These are phyloP conservation scores for Wickerhamiella sorbophila DNA, from an alignment of 805 yeast genomes.

Conservation along the genomic window DNA sequence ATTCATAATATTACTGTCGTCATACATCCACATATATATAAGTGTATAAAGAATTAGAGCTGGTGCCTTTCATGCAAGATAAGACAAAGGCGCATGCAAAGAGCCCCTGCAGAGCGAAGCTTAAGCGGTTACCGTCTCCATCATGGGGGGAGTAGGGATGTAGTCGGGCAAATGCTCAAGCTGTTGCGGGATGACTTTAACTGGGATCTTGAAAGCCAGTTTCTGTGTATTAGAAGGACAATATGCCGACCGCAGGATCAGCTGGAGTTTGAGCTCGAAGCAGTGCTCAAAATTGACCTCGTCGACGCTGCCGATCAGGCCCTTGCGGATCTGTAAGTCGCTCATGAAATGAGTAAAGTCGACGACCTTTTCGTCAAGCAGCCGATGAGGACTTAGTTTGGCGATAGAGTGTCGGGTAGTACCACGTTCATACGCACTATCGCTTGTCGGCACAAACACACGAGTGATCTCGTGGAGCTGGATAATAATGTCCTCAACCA, in stretches of 20 bases:
- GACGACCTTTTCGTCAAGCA: background rate
- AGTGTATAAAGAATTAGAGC: no score
- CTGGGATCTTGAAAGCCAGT: background rate
- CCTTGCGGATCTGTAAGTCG: background rate
- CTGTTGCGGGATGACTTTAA: background rate
- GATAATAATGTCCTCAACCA: slow-evolving; percentile 1
- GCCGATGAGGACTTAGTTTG: background rate
- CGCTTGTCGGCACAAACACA: background rate
- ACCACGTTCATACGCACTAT: background rate
- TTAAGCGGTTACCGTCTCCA: no score
- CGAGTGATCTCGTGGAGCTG: background rate
- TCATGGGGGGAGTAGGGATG: no score
- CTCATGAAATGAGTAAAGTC: background rate
- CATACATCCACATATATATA: no score
- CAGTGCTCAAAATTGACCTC: background rate
- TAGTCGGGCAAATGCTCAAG: background rate
- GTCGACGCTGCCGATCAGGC: background rate
- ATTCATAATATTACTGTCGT: slow-evolving; percentile 70
- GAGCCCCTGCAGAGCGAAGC: no score
- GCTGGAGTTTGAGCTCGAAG: background rate
- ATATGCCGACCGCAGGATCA: background rate
- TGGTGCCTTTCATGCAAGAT: no score
- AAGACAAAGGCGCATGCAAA: no score
- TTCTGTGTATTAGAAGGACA: background rate
- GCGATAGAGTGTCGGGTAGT: background rate